A percentile compares a stretch with the other conserved stretches of the same genome.
Conservation (phyloP, 176 grass and related monocot genomes). For the Elaeis guineensis region DNA sequence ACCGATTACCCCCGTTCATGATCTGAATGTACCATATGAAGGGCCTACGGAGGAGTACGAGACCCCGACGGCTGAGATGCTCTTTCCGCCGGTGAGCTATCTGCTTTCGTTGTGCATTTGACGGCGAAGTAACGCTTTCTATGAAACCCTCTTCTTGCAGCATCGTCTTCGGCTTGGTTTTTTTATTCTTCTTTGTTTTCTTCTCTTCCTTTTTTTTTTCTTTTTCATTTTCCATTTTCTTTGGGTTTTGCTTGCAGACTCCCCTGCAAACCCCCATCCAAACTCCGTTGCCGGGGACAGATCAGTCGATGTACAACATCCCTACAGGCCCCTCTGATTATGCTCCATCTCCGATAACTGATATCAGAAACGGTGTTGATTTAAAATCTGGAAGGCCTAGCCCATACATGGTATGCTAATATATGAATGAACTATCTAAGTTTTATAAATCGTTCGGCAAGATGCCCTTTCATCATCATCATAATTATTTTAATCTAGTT, state of each 20-base stretch:
- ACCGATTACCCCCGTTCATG: conserved; percentile 46
- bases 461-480: too few species aligned
- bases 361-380: conserved; percentile 20
- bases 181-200: too few species aligned
- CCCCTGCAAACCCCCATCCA: conserved; percentile 23
- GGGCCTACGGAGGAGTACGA: conserved; percentile 24
- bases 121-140: too few species aligned
- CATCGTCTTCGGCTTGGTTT: too few species aligned
- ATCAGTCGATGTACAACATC: conserved; percentile 24
- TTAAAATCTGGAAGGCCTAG: conserved; percentile 24
- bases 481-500: too few species aligned
- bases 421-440: too few species aligned
- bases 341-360: conserved; percentile 23
- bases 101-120: neutral
- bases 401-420: conserved; percentile 20
- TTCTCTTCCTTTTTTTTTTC: too few species aligned
- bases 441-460: too few species aligned
- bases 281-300: conserved; percentile 19
- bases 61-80: conserved; percentile 28
- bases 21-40: conserved; percentile 24
- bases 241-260: neutral
- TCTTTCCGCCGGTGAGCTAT: conserved; percentile 19
- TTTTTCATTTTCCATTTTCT: too few species aligned
- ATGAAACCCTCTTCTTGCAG: too few species aligned
- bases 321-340: conserved; percentile 29